Evolutionary conservation across 2,329 filamentous ascomycete genomes (phyloP), one percentile per base, ranked within the genome.

Genomic region (Phoma herbarum): DNA sequence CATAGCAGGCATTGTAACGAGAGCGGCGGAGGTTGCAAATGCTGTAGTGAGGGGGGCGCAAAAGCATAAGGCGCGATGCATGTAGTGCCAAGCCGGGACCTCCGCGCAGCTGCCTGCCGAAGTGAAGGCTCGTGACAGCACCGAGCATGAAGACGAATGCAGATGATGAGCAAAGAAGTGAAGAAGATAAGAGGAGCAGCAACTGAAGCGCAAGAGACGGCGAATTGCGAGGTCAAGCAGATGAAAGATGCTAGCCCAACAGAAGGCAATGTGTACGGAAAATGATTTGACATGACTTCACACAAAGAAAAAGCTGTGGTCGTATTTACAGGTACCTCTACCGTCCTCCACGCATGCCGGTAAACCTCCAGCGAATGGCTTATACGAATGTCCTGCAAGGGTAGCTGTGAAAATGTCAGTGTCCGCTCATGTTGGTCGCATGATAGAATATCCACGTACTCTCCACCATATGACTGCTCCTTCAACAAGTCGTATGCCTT

Each of bases 401-500:
- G 66, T 83, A 82, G 20, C 75, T 77, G 49, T 47, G 18, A 11
- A 20, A 10, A 14, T 11, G 28, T 75, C 58, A 71, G 68, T 43
- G 44, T 47, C 2, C 39, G 46, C 37, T 48, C 6, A 12, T 3
- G 18, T 7, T 59, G 45, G 23, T 45, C 25, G 18, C 31, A 20
- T 16, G 12, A 7, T 8, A 10, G 3, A 2, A 14, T 6, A 1
- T 41, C 14, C 23, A 77, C 79, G 64, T 72, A 81, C 79, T 69
- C 65, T 49, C 53, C 61, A 18, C 70, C 74, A 63, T 96, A 97
- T 59, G 89, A 85, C 72, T 90, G 85, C 73, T 93, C 88, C 70
- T 82, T 80, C 31, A 82, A 79, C 70, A 91, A 73, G 71, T 96
- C 88, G 78, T 89, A 86, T 77, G 93, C 88, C 74, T 89, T 86